These are phyloP conservation scores for Ophiostoma fasciatum DNA, from an alignment of 2,329 filamentous ascomycete species.

Conservation along the genomic window DNA sequence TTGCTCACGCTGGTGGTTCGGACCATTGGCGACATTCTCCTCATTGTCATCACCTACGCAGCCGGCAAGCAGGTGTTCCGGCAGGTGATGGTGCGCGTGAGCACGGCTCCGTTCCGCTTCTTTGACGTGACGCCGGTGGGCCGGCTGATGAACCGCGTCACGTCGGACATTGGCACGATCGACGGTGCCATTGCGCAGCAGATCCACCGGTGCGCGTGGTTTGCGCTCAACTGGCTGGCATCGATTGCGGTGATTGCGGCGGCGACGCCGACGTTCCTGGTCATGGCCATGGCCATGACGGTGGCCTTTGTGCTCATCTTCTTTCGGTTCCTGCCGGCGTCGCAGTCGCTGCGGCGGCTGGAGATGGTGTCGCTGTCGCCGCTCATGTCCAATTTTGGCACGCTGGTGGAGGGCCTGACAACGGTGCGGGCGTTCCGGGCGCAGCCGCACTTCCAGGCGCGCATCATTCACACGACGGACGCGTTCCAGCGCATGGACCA, in stretches of 20 bases:
- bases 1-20: constrained; percentile 43
- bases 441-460: constrained; percentile 63
- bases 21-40: constrained; percentile 46
- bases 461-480: constrained; percentile 69
- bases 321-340: constrained; percentile 62
- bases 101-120: constrained; percentile 72
- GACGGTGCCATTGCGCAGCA: constrained; percentile 73
- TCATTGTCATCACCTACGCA: constrained; percentile 64
- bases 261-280: constrained; percentile 62
- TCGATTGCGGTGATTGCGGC: constrained; percentile 65
- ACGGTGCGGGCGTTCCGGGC: constrained; percentile 76
- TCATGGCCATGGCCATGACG: constrained; percentile 55
- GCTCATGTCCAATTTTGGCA: constrained; percentile 84
- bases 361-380: constrained; percentile 85
- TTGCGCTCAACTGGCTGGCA: constrained; percentile 54
- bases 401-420: constrained; percentile 69
- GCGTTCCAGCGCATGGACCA: constrained; percentile 91
- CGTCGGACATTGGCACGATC: constrained; percentile 77
- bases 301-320: constrained; percentile 60
- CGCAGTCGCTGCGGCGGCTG: constrained; percentile 66
- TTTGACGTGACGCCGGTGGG: constrained; percentile 85
- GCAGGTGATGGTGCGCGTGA: constrained; percentile 57
- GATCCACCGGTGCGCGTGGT: constrained; percentile 56
- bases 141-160: constrained; percentile 81
- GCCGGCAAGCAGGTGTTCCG: constrained; percentile 64